Evolutionary conservation across 1,284 basidiomycete genomes (phyloP).

Genomic region (Ustilago lituana): DNA sequence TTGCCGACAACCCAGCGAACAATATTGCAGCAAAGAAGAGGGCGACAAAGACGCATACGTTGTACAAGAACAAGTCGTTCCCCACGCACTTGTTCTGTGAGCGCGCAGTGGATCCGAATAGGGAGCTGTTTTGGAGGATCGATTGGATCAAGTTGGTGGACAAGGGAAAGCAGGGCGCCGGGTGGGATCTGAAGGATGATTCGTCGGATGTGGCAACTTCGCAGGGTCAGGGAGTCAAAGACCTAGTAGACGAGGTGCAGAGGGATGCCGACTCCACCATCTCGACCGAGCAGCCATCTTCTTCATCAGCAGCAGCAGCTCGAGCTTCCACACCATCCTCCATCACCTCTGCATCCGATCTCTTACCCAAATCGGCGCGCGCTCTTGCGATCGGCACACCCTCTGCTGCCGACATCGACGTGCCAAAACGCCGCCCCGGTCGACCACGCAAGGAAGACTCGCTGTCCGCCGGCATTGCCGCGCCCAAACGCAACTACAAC

Average conservation of each 20-base stretch:
- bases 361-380: slow-evolving; percentile 6
- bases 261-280: slow-evolving; percentile 4
- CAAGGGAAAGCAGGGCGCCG: slow-evolving; percentile 35
- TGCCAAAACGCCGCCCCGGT: slow-evolving; percentile 33
- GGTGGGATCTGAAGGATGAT: slow-evolving; percentile 51
- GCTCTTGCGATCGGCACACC: slow-evolving; percentile 17
- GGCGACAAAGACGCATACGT: slow-evolving; percentile 10
- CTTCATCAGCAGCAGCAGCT: background rate
- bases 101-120: slow-evolving; percentile 46
- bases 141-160: slow-evolving; percentile 42
- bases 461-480: slow-evolving; percentile 39
- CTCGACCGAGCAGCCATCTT: no score
- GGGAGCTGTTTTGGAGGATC: slow-evolving; percentile 52
- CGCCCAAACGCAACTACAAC: slow-evolving; percentile 19
- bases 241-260: slow-evolving; percentile 42
- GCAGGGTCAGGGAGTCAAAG: slow-evolving; percentile 46
- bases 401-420: slow-evolving; percentile 18
- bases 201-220: slow-evolving; percentile 35
- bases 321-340: slow-evolving; percentile 25
- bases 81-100: slow-evolving; percentile 50
- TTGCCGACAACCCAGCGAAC: background rate
- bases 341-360: slow-evolving; percentile 14
- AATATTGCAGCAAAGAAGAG: slow-evolving; percentile 15
- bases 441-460: slow-evolving; percentile 38
- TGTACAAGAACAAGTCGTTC: slow-evolving; percentile 45